phyloP scores from a whole-genome alignment of 2,329 filamentous ascomycete genomes.

The Paramyrothecium roridum region DNA sequence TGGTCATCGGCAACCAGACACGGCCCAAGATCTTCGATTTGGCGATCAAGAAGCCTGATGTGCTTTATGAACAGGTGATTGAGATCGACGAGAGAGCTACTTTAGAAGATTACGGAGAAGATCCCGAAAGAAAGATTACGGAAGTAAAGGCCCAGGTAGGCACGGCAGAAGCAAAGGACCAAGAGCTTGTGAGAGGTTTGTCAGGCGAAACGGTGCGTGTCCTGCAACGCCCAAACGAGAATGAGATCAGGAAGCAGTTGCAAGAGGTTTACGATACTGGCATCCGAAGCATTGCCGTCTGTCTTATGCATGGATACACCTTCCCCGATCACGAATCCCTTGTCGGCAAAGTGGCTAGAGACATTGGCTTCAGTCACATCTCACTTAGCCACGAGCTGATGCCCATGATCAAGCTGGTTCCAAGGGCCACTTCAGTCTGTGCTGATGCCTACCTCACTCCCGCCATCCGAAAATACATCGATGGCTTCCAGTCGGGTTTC shows the following conservation, averaged over 20 bases:
- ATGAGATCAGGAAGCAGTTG: conserved; percentile 54
- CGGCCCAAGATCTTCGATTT: conserved; percentile 89
- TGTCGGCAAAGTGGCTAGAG: conserved; percentile 70
- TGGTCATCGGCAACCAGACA: conserved; percentile 87
- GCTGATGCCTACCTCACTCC: conserved; percentile 43
- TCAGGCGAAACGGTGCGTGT: conserved; percentile 70
- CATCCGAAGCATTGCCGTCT: conserved; percentile 81
- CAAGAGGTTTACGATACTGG: conserved; percentile 61
- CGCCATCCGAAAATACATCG: conserved; percentile 42
- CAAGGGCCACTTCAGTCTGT: conserved; percentile 38
- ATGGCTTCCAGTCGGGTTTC: conserved; percentile 80
- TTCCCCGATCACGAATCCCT: conserved; percentile 82
- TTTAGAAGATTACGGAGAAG: conserved; percentile 87
- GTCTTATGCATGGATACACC: conserved; percentile 89
- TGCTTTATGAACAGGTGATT: conserved; percentile 80
- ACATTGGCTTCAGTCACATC: conserved; percentile 74
- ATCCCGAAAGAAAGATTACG: conserved; percentile 61
- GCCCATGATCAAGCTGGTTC: conserved; percentile 43
- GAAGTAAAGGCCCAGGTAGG: conserved; percentile 53
- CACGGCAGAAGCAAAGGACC: conserved; percentile 40
- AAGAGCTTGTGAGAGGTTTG: conserved; percentile 64
- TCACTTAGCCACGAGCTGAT: conserved; percentile 47
- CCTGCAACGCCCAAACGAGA: conserved; percentile 54
- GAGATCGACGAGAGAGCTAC: conserved; percentile 91
- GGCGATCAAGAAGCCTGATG: conserved; percentile 81